phyloP scores from a whole-genome alignment of 495 filamentous ascomycete species.

The Tuber calosporum region DNA sequence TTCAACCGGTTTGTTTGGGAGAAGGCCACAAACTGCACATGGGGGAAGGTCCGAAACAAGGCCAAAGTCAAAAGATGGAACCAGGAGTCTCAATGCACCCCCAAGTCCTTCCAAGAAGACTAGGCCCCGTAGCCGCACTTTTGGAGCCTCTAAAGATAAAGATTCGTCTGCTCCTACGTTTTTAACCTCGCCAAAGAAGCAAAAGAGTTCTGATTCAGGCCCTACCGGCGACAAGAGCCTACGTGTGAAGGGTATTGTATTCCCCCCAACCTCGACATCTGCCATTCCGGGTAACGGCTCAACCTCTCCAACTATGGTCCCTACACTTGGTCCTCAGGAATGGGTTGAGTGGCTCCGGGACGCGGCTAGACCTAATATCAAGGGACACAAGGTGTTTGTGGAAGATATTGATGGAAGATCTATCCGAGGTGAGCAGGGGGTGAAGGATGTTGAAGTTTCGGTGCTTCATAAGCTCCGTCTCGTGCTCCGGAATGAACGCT shows the following conservation, averaged over 20 bases:
- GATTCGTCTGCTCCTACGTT: constrained; percentile 46
- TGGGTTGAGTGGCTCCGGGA: constrained; percentile 42
- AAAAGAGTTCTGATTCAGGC: constrained; percentile 51
- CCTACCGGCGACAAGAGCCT: constrained; percentile 48
- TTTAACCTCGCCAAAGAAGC: constrained; percentile 46
- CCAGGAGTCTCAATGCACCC: constrained; percentile 21
- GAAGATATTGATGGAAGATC: constrained; percentile 33
- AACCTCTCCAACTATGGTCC: constrained; percentile 46
- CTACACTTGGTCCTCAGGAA: constrained; percentile 41
- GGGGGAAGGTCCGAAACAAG: constrained; percentile 52
- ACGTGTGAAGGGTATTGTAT: constrained; percentile 46
- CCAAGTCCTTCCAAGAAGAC: constrained; percentile 50
- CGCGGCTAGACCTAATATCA: constrained; percentile 48
- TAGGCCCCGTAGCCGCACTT: constrained; percentile 44
- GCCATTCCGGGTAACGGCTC: constrained; percentile 34
- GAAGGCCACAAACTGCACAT: constrained; percentile 68
- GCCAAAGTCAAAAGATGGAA: constrained; percentile 42
- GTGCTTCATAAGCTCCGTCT: constrained; percentile 88
- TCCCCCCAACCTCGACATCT: constrained; percentile 43
- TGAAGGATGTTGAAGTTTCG: constrained; percentile 75
- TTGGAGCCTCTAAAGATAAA: constrained; percentile 46
- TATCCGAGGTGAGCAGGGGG: constrained; percentile 29
- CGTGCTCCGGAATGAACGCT: constrained; percentile 85
- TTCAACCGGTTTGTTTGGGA: constrained; percentile 47
- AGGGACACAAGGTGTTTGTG: constrained; percentile 44